Evolutionary conservation across 2,329 filamentous ascomycete genomes (phyloP), one percentile per base, ranked within the genome.

Genomic region (Botrytis porri): DNA sequence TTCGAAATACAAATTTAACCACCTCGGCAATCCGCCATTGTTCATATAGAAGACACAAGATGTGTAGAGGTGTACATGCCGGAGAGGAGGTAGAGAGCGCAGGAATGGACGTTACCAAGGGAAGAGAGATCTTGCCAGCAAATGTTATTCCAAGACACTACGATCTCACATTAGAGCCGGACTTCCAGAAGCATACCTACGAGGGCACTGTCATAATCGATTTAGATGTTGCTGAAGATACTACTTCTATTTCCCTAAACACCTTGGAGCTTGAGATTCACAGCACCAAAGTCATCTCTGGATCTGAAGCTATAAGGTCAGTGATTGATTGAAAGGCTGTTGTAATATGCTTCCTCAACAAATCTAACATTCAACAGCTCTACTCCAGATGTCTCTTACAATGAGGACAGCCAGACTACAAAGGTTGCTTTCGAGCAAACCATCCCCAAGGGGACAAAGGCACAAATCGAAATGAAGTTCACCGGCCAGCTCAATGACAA

Each of bases 131-230:
- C 77, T 87, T 98, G 78, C 96, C 95, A 70, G 90, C 91, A 83
- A 97, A 98, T 81, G 94, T 98, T 80, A 92, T 95, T 82, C 95
- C 95, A n/a, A 84, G 87, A 57, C 94, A 98, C 84, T 98, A 98
- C 84, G 90, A 97, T 82, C 84, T 98, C 78, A 96, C 93, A 1
- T 87, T 98, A 75, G 96, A 98, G 84, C 94, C 95, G 71, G 89
- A 98, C 84, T 93, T 98, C 78, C 88, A 92, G 78, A 94, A 92
- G 76, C 94, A 96, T 83, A 94, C 90, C 76, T 98, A 95, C 81
- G 88, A 95, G 74, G 95, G 95, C 77, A 91, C 87, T 18, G 94
- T 97, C 70, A 84, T 90, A 73, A 95, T 98, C 80, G 93, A 97
- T 80, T 88, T 98, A 75, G 93, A 97, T 78, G 93, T 98, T 57